These are phyloP conservation scores for Lachancea sp. DNA, from an alignment of 805 yeast genomes.

Conservation along the genomic window DNA sequence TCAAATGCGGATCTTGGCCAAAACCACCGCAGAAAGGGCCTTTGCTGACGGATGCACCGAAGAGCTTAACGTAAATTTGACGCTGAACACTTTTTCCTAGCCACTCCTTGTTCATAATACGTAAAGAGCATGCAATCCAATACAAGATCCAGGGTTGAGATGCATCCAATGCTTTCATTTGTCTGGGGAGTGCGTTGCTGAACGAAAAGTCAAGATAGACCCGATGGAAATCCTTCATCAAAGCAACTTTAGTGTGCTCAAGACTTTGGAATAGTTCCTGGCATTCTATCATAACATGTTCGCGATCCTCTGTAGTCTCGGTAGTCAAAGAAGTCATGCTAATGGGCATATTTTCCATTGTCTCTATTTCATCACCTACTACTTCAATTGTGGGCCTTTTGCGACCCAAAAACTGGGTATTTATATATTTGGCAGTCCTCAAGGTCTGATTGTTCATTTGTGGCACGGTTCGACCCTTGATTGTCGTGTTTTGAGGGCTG, in stretches of 20 bases:
- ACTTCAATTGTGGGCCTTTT: constrained; percentile 14
- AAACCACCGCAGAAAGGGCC: constrained; percentile 87
- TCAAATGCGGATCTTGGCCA: constrained; percentile 77
- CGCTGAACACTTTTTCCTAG: constrained; percentile 24
- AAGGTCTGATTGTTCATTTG: constrained; percentile 1
- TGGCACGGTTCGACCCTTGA: not conserved
- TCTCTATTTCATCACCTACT: constrained; percentile 5
- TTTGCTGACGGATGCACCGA: constrained; percentile 25
- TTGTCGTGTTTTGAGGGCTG: constrained; percentile 1
- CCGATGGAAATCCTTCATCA: constrained; percentile 35
- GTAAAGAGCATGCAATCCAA: constrained; percentile 64
- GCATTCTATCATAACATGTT: constrained; percentile 21
- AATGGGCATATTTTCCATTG: constrained; percentile 10
- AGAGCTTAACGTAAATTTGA: constrained; percentile 29
- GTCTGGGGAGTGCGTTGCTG: constrained; percentile 41
- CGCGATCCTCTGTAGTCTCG: constrained; percentile 26
- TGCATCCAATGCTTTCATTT: constrained; percentile 62
- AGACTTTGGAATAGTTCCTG: constrained; percentile 9
- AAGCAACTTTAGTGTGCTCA: constrained; percentile 3
- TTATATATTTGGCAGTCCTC: constrained; percentile 13
- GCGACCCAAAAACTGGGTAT: constrained; percentile 19
- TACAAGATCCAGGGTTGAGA: constrained; percentile 88
- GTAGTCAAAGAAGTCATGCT: constrained; percentile 23
- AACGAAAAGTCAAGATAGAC: constrained; percentile 40
- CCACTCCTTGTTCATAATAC: constrained; percentile 34